Conservation (phyloP, 1,139 yeast species). For the Lodderomyces margitis region DNA sequence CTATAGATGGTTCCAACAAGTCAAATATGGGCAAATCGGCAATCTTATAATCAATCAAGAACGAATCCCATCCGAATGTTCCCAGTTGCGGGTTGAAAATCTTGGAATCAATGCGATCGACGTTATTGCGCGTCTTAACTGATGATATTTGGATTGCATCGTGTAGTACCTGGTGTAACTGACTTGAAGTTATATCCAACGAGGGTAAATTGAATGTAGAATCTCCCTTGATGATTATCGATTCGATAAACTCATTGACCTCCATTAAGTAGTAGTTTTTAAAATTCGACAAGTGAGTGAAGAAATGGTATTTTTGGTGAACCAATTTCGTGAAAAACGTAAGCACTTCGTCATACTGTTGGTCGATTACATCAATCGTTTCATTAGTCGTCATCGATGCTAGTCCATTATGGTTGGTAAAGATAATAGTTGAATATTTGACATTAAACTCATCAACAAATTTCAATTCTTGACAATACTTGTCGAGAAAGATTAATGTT, state of each 20-base stretch:
- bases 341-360: conserved; percentile 58
- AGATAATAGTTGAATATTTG: conserved; percentile 33
- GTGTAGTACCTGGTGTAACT: conserved; percentile 61
- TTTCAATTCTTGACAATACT: conserved; percentile 50
- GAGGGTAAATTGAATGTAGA: conserved; percentile 62
- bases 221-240: conserved; percentile 57
- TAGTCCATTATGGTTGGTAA: conserved; percentile 29
- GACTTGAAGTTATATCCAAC: conserved; percentile 58
- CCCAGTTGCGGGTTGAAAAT: conserved; percentile 66
- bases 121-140: conserved; percentile 38
- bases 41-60: conserved; percentile 79
- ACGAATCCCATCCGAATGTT: conserved; percentile 84
- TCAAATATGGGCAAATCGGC: conserved; percentile 51
- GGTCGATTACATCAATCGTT: conserved; percentile 36
- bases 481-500: conserved; percentile 64
- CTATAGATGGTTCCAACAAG: conserved; percentile 9
- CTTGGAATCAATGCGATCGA: conserved; percentile 68
- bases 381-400: conserved; percentile 29
- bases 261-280: conserved; percentile 70
- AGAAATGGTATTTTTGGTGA: conserved; percentile 44
- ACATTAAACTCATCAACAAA: conserved; percentile 41
- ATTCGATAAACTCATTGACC: conserved; percentile 74
- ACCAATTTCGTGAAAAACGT: conserved; percentile 52
- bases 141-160: conserved; percentile 69
- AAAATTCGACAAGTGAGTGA: conserved; percentile 57